phyloP scores from a whole-genome alignment of 345 rosid species.

The Ailanthus altissimus region DNA sequence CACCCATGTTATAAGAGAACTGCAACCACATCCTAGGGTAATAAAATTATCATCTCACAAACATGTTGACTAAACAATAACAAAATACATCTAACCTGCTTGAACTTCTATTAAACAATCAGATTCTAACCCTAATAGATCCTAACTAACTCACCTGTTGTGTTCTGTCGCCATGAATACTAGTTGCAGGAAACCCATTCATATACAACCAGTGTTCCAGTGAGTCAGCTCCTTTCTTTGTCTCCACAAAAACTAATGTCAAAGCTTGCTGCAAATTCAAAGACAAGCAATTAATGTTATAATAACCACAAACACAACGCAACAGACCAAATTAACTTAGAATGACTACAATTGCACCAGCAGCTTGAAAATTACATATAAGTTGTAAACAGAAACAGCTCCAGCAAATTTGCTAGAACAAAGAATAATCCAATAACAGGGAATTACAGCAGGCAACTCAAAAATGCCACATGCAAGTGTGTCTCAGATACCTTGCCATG shows the following conservation, averaged over 20 bases:
- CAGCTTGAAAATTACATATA: not conserved
- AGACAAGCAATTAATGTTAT: not conserved
- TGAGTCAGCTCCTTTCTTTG: slow-evolving; percentile 94
- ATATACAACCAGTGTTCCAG: slow-evolving; percentile 85
- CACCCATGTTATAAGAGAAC: no score
- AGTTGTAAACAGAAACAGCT: not conserved
- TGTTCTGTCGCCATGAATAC: slow-evolving; percentile 94
- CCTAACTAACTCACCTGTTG: slow-evolving; percentile 57
- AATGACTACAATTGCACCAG: not conserved
- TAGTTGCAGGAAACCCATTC: slow-evolving; percentile 92
- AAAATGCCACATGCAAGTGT: not conserved
- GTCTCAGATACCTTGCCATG: slow-evolving; percentile 66
- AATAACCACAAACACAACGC: slow-evolving; percentile 15
- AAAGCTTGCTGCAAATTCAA: slow-evolving; percentile 76
- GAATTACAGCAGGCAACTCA: not conserved
- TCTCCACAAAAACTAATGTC: slow-evolving; percentile 98
- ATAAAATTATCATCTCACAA: no score
- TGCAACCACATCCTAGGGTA: no score
- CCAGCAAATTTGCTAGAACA: not conserved
- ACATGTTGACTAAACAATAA: no score
- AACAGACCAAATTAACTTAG: slow-evolving; percentile 4
- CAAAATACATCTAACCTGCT: no score
- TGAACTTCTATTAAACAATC: not conserved
- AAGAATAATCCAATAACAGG: not conserved
- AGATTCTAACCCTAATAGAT: not conserved